These are phyloP conservation scores for Echites panduratus DNA, from an alignment of 257 asterid genomes.

Conservation along the genomic window DNA sequence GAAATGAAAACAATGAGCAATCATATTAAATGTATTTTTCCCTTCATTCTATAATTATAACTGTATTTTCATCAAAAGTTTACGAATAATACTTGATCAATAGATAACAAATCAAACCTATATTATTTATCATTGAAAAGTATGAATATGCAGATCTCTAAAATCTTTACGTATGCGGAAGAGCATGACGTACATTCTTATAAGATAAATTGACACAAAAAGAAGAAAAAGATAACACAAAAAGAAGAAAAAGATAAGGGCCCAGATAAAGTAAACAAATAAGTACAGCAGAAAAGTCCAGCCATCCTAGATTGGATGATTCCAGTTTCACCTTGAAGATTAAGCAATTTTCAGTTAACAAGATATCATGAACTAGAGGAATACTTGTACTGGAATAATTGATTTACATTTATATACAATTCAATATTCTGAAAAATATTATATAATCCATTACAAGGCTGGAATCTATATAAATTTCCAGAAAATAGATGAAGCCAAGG, in stretches of 20 bases:
- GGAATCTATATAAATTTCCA: neutral
- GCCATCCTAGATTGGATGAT: neutral
- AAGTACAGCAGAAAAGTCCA: neutral
- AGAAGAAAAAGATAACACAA: neutral
- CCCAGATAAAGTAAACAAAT: too few species aligned
- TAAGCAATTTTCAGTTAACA: neutral
- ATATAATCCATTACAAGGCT: neutral
- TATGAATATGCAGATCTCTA: neutral
- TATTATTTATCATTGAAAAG: neutral
- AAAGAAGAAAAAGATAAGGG: neutral
- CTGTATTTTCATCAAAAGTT: neutral
- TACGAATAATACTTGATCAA: neutral
- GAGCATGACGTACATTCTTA: neutral
- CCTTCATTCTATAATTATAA: neutral
- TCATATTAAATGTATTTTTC: neutral
- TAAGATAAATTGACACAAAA: neutral
- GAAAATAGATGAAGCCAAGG: neutral
- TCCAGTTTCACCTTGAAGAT: neutral
- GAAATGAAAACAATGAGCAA: neutral
- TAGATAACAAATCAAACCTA: neutral
- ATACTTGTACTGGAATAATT: neutral
- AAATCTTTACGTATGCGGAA: neutral
- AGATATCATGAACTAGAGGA: neutral
- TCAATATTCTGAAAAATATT: neutral
- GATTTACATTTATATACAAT: neutral